Base-by-base conservation (phyloP, 331 rosid genomes). In the Malus hybrid region DNA sequence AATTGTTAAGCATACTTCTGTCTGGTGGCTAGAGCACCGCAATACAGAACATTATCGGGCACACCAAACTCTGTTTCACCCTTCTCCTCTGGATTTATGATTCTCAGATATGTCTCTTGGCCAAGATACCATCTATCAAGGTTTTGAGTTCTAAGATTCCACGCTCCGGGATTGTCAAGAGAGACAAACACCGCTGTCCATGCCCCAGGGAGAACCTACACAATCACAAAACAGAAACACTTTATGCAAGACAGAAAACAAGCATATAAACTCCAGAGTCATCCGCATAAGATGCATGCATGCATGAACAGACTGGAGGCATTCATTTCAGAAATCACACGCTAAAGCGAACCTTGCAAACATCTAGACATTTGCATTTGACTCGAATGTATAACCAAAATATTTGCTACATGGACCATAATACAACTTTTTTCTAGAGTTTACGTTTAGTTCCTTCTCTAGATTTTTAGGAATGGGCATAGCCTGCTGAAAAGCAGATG, bases 91-190 rank as follows among this genome's bases (percentile, higher is more conserved):
- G 93, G 97, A 83, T 92, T 94, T 52, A 90, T 61, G 53, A 92
- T 83, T 73, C 80, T 90, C 85, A 94, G 66, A 79, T 92, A 92
- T 28, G 99, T 92, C 86, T 94, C 96, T 86, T 94, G 96, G 69
- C 97, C 99, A 10, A 92, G 82, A 79, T 88, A 92, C 99, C 99
- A 90, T 73, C 92, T 77, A 78, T 92, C 97, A 5, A 92, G 97
- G 86, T 94, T 94, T 76, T 85, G 97, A 7, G 93, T 24, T 81
- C 99, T 83, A 63, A 94, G 76, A 68, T 92, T 92, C 96, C 97
- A 92, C 15, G 39, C 77, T 80, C 97, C 97, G 69, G 63, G 79
- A 13, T 91, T 94, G 84, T 94, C 97, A 0, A 94, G 93, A 44
- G 97, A 92, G 66, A 87, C 63, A 7, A 92, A 82, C 34, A 92